Base-by-base conservation (phyloP, 148 eudicot genomes). In the Nepenthes gracilis region DNA sequence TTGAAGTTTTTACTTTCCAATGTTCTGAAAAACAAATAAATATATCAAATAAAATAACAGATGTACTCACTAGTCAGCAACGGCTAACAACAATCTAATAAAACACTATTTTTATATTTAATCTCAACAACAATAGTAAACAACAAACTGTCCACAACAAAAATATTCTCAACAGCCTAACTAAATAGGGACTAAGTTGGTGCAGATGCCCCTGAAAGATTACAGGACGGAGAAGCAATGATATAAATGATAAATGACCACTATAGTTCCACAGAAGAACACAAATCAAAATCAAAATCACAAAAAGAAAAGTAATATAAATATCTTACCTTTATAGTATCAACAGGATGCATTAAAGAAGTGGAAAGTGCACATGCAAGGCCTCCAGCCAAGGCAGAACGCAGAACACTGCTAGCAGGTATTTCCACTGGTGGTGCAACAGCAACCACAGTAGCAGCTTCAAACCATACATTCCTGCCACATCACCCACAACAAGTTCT, bases 391-490 rank as follows among this genome's bases (percentile, higher is more conserved):
- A 86, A 74, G 38, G 96, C 99, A 57, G 99, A 81, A 70, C 84
- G 82, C 49, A 93, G 70, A 75, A 93, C 91, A 81, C 80, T 86
- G 69, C 87, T 84, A 64, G 96, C 73, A 57, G 86, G 88, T 58
- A 84, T 75, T 71, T 81, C 87, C 64, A 93, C 85, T 50, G 99
- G 97, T 12, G 87, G 98, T 62, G 96, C 82, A 77, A 86, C 99
- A 68, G 97, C 89, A 75, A 86, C 97, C 50, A 88, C 99, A 12
- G 97, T 89, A 47, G 99, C 95, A 62, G 97, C 92, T 77, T 93
- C 87, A 83, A 93, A 86, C 99, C 99, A 89, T 59, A 93, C 78
- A 67, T 82, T 86, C 79, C 99, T 93, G 80, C 47, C 69, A 43
- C 59, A 67, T 36, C 37, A 67, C 13, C 58, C 23, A 43, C 32